A percentile compares a stretch with the other conserved stretches of the same genome.
Conservation (phyloP, 176 grass and related monocot species). For the Alloteropsis semialata region DNA sequence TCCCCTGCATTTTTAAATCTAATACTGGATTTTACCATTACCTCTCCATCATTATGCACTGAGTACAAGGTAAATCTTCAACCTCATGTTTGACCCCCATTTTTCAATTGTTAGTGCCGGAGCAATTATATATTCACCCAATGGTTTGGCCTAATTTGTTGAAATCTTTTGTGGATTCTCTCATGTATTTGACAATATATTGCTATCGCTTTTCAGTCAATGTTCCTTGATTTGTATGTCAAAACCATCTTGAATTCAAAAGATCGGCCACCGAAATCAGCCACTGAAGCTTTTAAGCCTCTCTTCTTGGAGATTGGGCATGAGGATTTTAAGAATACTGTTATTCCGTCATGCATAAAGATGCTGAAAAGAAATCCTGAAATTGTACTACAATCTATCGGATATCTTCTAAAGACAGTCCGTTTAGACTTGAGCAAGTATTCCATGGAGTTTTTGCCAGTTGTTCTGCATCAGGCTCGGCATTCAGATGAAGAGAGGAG, state of each 20-base stretch:
- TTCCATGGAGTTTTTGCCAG: conserved; percentile 68
- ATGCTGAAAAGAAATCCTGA: conserved; percentile 98
- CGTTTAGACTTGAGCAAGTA: conserved; percentile 91
- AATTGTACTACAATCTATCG: conserved; percentile 80
- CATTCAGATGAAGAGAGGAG: conserved; percentile 90
- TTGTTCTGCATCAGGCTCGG: conserved; percentile 74
- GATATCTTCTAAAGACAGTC: conserved; percentile 60
- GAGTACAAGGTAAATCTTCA: conserved; percentile 73
- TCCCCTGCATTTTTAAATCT: conserved; percentile 65
- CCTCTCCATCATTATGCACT: conserved; percentile 46
- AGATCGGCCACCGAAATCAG: conserved; percentile 58
- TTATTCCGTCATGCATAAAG: conserved; percentile 91
- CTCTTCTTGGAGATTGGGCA: conserved; percentile 77
- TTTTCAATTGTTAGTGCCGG: conserved; percentile 4
- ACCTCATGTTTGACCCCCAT: neutral
- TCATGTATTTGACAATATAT: conserved; percentile 16
- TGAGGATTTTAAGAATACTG: conserved; percentile 71
- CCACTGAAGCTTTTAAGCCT: conserved; percentile 78
- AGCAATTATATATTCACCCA: conserved; percentile 1
- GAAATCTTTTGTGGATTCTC: conserved; percentile 20
- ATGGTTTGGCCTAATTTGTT: conserved; percentile 22
- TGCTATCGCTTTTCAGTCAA: conserved; percentile 47
- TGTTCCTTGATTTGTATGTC: conserved; percentile 89
- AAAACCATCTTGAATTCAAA: conserved; percentile 84
- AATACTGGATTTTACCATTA: conserved; percentile 73